A percentile compares a stretch with the other conserved stretches of the same genome.
phyloP scores from a whole-genome alignment of 106 monocot genomes.

The Xerophyta viscosa region DNA sequence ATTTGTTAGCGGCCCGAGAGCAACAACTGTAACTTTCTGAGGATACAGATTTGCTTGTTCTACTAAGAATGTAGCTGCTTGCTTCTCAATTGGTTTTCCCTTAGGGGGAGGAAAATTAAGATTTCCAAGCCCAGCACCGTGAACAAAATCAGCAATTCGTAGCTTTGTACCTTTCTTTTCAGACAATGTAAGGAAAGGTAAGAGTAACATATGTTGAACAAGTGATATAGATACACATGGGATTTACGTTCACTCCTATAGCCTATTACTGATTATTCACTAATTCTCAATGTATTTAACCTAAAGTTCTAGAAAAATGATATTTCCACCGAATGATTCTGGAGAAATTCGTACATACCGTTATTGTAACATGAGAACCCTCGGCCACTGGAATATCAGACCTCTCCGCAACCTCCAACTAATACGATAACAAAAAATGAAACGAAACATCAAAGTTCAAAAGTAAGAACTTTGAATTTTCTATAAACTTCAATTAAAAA shows the following conservation, averaged over 20 bases:
- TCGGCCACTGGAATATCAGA: slow-evolving; percentile 89
- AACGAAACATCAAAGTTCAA: too few species aligned
- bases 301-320: too few species aligned
- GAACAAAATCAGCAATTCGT: slow-evolving; percentile 83
- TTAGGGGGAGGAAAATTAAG: slow-evolving; percentile 82
- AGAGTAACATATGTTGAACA: too few species aligned
- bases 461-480: too few species aligned
- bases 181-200: too few species aligned
- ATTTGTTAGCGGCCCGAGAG: slow-evolving; percentile 91
- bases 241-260: too few species aligned
- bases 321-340: too few species aligned
- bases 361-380: slow-evolving; percentile 86
- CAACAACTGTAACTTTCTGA: slow-evolving; percentile 79
- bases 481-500: too few species aligned
- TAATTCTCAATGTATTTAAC: too few species aligned
- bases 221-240: too few species aligned
- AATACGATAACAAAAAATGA: background rate
- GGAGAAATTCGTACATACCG: slow-evolving; percentile 27
- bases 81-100: slow-evolving; percentile 56
- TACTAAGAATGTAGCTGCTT: slow-evolving; percentile 74
- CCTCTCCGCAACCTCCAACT: slow-evolving; percentile 92
- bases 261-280: too few species aligned
- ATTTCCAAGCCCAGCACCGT: slow-evolving; percentile 93
- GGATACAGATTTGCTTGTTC: slow-evolving; percentile 69
- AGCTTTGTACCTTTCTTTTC: slow-evolving; percentile 81